Base-by-base conservation (phyloP, 1,284 basidiomycete genomes). In the Meira nashicola region DNA sequence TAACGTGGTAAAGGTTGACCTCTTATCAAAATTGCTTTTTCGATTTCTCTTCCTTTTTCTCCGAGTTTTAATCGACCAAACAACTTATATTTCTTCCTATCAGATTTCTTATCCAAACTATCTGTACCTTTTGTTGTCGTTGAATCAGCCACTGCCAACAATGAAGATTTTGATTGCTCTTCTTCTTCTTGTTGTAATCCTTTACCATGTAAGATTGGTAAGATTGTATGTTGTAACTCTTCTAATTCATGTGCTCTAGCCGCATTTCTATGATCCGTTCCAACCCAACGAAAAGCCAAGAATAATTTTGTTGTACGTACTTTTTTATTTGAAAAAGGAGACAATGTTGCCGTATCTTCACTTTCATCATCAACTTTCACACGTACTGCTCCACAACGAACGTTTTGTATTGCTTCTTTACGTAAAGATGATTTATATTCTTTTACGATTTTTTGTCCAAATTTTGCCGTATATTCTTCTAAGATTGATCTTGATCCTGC, bases 281-380 rank as follows among this genome's bases (percentile, higher is more conserved):
- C 50, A 19, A 53, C 28, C 38, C 39, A 53, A 8, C 50, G 23
- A 17, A 53, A 53, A 6, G 50, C 37, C 12, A 53, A 33, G 37
- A 23, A 53, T 14, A 53, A 41, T 14, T 8, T 4, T 2, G 15
- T 41, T 3, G 17, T 41, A 33, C 28, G 8, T 15, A 21, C 28
- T 33, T 19, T 50, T 7, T 15, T 10, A 28, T 49, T 11, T 28
- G 47, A 28, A 12, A 25, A 12, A n/a, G 15, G 23, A 15, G 17
- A 11, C 48, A 4, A 4, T 38, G 48, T 4, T 38, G 48, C 23
- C 12, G 23, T 17, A 5, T 12, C 21, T 14, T 23, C 12, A 17
- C 17, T 48, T 5, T 23, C 21, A 23, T 14, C 12, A 23, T 23
- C 17, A 25, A 23, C 17, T 48, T n/a, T n/a, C 8, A 48, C 25